Conservation (phyloP, 495 filamentous ascomycete genomes). For the Tuber melanosporum region DNA sequence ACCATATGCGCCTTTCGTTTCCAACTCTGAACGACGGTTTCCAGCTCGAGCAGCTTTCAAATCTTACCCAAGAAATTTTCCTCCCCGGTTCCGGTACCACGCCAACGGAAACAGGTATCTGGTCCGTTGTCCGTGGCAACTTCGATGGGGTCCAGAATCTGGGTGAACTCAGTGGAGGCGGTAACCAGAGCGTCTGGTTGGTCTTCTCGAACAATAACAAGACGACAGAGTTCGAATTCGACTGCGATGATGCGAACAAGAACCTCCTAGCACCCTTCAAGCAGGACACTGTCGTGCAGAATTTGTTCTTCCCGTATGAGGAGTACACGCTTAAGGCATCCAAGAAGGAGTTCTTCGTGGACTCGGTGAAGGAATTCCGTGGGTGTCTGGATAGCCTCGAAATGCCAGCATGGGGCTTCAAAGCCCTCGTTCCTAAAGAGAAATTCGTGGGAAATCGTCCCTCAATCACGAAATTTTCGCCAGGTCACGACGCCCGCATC, state of each 20-base stretch:
- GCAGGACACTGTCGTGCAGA: constrained; percentile 54
- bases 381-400: constrained; percentile 55
- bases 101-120: constrained; percentile 60
- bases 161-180: constrained; percentile 39
- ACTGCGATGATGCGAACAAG: constrained; percentile 49
- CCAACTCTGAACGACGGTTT: constrained; percentile 62
- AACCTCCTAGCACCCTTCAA: constrained; percentile 58
- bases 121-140: constrained; percentile 55
- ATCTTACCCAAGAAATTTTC: constrained; percentile 51
- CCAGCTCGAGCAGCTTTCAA: constrained; percentile 55
- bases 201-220: constrained; percentile 60
- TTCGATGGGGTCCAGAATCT: constrained; percentile 52
- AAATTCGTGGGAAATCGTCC: constrained; percentile 52
- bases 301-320: constrained; percentile 62
- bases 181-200: constrained; percentile 59
- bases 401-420: constrained; percentile 56
- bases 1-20: constrained; percentile 54
- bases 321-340: constrained; percentile 48
- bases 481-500: constrained; percentile 59
- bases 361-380: constrained; percentile 47
- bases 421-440: constrained; percentile 55
- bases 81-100: constrained; percentile 52
- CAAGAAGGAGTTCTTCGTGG: constrained; percentile 46
- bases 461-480: constrained; percentile 60
- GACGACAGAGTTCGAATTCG: constrained; percentile 54